Conservation (phyloP, 2,329 filamentous ascomycete genomes). For the Sclerotinia borealis region DNA sequence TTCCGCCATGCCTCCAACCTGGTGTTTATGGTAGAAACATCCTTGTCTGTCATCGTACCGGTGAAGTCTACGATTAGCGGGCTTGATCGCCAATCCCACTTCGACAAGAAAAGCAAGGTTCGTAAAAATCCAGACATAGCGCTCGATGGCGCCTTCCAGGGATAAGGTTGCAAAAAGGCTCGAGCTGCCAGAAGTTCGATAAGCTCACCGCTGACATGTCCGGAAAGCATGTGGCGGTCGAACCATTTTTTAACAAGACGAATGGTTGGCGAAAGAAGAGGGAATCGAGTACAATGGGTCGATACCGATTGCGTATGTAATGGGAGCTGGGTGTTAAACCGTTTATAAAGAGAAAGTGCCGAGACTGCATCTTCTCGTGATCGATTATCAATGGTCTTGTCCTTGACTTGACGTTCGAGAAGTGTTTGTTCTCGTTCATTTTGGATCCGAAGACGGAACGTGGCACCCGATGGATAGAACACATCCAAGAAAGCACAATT, state of each 20-base stretch:
- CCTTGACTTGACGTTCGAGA: slow-evolving; percentile 70
- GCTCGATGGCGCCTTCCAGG: slow-evolving; percentile 73
- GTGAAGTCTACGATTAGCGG: slow-evolving; percentile 76
- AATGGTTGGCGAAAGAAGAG: slow-evolving; percentile 73
- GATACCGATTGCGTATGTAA: slow-evolving; percentile 77
- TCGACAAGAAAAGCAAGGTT: slow-evolving; percentile 69
- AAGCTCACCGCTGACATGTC: slow-evolving; percentile 72
- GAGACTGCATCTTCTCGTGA: slow-evolving; percentile 63
- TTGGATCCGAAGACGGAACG: slow-evolving; percentile 81
- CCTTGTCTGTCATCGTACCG: slow-evolving; percentile 54
- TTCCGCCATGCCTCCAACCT: slow-evolving; percentile 80
- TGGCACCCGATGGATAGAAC: slow-evolving; percentile 61
- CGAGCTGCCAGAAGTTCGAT: slow-evolving; percentile 77
- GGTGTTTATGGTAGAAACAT: slow-evolving; percentile 58
- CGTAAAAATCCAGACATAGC: slow-evolving; percentile 75
- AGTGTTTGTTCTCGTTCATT: slow-evolving; percentile 81
- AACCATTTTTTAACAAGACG: slow-evolving; percentile 89
- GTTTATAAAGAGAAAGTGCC: slow-evolving; percentile 65
- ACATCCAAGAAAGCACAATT: slow-evolving; percentile 83
- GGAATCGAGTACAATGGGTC: slow-evolving; percentile 73
- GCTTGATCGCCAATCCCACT: slow-evolving; percentile 87
- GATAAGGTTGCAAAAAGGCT: slow-evolving; percentile 74
- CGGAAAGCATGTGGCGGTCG: slow-evolving; percentile 68
- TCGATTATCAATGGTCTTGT: slow-evolving; percentile 60
- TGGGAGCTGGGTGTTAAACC: slow-evolving; percentile 64